Conservation (phyloP, 805 yeast genomes). For the Saccharomycopsis lassenensis region DNA sequence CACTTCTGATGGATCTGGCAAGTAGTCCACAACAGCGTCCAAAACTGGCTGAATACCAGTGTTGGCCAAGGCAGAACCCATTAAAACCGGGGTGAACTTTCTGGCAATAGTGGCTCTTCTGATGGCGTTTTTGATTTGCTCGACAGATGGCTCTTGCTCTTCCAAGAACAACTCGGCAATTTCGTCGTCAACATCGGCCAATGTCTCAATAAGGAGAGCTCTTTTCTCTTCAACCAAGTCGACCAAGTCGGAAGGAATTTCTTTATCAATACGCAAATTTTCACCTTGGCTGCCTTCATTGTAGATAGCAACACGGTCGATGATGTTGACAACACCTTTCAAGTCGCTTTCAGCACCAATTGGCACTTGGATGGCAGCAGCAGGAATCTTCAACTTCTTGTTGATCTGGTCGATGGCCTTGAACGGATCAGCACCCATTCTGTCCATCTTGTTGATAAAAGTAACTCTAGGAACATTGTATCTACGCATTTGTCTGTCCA, state of each 20-base stretch:
- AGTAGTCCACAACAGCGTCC: conserved; percentile 66
- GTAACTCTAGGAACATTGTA: conserved; percentile 95
- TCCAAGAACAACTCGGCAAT: conserved; percentile 89
- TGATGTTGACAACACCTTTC: conserved; percentile 84
- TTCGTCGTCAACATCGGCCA: conserved; percentile 97
- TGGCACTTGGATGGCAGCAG: conserved; percentile 97
- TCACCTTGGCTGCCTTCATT: conserved; percentile 92
- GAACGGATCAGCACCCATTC: conserved; percentile 99
- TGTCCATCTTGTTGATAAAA: conserved; percentile 95
- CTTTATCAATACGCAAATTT: conserved; percentile 43
- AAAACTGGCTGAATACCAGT: conserved; percentile 88
- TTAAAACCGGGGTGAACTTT: conserved; percentile 96
- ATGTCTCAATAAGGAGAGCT: conserved; percentile 72
- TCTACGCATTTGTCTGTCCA: conserved; percentile 97
- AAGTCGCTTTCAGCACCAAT: conserved; percentile 86
- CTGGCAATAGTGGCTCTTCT: conserved; percentile 93
- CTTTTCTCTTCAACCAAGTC: conserved; percentile 88
- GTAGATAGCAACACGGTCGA: conserved; percentile 76
- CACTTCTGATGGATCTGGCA: conserved; percentile 92
- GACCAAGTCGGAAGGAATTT: conserved; percentile 68
- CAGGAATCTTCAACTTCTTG: conserved; percentile 77
- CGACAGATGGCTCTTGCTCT: conserved; percentile 76
- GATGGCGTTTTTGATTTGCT: conserved; percentile 80
- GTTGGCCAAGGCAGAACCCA: conserved; percentile 98
- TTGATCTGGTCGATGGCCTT: conserved; percentile 87